Conservation (phyloP, 164 flowering plant genomes). For the Vitis cinerea region DNA sequence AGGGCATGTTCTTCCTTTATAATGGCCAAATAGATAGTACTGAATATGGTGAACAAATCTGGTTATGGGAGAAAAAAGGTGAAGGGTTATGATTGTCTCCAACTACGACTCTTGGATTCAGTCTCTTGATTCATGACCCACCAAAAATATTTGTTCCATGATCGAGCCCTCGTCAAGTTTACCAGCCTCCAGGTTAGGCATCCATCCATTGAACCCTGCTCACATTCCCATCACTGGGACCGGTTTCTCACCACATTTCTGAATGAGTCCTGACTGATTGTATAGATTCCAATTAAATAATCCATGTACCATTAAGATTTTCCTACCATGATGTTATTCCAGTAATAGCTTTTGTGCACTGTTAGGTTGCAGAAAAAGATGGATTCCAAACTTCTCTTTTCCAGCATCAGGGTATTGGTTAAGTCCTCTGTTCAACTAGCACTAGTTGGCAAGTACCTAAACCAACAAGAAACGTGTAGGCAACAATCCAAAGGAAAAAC, state of each 20-base stretch:
- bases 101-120: not conserved
- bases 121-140: not conserved
- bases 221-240: too few species aligned
- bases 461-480: not conserved
- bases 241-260: too few species aligned
- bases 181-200: not conserved
- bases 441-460: not conserved
- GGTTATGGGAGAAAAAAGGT: not conserved
- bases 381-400: slow-evolving; percentile 1
- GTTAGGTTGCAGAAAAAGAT: not conserved
- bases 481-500: slow-evolving; percentile 9
- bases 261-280: too few species aligned
- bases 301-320: not conserved
- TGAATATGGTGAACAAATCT: not conserved
- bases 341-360: too few species aligned
- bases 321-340: not conserved
- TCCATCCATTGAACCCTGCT: too few species aligned
- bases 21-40: slow-evolving; percentile 5
- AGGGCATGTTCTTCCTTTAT: slow-evolving; percentile 10
- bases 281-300: too few species aligned
- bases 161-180: not conserved
- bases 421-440: not conserved
- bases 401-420: not conserved
- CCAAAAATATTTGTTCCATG: not conserved
- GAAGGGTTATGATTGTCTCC: not conserved